These are phyloP conservation scores for Haematococcus lacustris DNA, from an alignment of 139 green algal genomes.

Conservation along the genomic window DNA sequence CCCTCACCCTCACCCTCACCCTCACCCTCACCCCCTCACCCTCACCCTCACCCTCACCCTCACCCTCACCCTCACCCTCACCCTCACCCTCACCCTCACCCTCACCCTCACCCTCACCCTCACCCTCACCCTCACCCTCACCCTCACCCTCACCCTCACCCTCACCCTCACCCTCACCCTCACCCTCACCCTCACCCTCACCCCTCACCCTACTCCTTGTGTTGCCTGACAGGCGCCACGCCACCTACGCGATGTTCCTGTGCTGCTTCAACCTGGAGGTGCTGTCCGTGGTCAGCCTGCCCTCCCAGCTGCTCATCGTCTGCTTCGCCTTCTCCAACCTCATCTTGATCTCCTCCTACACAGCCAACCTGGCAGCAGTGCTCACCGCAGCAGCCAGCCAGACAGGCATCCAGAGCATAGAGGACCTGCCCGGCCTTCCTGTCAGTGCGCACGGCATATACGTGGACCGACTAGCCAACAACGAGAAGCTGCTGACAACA, in stretches of 20 bases:
- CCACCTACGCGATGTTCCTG: slow-evolving; percentile 3
- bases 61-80: too few species aligned
- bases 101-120: too few species aligned
- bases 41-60: too few species aligned
- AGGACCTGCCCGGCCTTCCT: not conserved
- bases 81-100: too few species aligned
- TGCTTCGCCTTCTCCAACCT: slow-evolving; percentile 5
- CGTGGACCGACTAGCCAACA: not conserved
- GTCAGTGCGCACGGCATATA: not conserved
- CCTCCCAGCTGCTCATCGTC: slow-evolving; percentile 5
- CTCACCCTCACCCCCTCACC: too few species aligned
- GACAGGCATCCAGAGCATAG: not conserved
- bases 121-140: too few species aligned
- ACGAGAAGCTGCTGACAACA: not conserved
- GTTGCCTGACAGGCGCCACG: slow-evolving; percentile 4
- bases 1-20: too few species aligned
- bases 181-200: too few species aligned
- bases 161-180: too few species aligned
- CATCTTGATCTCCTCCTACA: not conserved
- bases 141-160: too few species aligned
- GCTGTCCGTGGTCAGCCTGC: not conserved
- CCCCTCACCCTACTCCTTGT: too few species aligned
- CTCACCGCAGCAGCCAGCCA: not conserved
- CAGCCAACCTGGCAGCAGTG: slow-evolving; percentile 4
- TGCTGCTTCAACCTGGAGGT: slow-evolving; percentile 5